Evolutionary conservation across 2,329 filamentous ascomycete genomes (phyloP).

Genomic region (Tolypocladium album): DNA sequence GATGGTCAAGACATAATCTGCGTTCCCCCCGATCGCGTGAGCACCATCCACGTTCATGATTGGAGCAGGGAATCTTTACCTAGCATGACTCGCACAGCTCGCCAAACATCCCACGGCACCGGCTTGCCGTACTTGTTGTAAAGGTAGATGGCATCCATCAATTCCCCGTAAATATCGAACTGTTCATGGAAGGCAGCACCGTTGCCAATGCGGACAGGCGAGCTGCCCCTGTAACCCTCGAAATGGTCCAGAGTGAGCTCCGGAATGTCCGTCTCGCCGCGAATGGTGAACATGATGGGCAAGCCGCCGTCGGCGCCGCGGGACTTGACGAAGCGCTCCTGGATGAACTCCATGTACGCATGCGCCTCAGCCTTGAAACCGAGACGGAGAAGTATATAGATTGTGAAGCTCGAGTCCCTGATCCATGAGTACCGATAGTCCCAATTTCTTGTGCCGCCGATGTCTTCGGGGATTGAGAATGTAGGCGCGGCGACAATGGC

Average conservation of each 20-base stretch:
- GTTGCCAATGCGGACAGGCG: slow-evolving; percentile 66
- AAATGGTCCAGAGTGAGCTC: slow-evolving; percentile 59
- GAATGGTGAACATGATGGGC: slow-evolving; percentile 75
- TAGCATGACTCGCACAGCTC: slow-evolving; percentile 55
- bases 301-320: slow-evolving; percentile 49
- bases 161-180: slow-evolving; percentile 70
- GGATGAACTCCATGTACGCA: slow-evolving; percentile 71
- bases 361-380: slow-evolving; percentile 68
- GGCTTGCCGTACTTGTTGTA: slow-evolving; percentile 75
- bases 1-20: slow-evolving; percentile 60
- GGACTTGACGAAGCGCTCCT: slow-evolving; percentile 54
- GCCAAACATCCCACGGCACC: slow-evolving; percentile 67
- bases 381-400: slow-evolving; percentile 67
- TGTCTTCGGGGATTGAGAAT: slow-evolving; percentile 65
- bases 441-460: slow-evolving; percentile 58
- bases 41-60: too few species aligned
- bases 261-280: slow-evolving; percentile 63
- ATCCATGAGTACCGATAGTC: slow-evolving; percentile 74
- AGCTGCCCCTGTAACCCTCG: slow-evolving; percentile 60
- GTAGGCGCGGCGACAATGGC: slow-evolving; percentile 69
- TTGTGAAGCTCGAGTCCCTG: slow-evolving; percentile 65
- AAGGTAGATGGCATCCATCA: slow-evolving; percentile 68
- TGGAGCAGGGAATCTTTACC: slow-evolving; percentile 19
- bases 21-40: background rate
- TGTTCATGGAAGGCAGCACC: slow-evolving; percentile 67